Conservation (phyloP, 495 filamentous ascomycete species). For the Lasiosphaeriaceae sp. region DNA sequence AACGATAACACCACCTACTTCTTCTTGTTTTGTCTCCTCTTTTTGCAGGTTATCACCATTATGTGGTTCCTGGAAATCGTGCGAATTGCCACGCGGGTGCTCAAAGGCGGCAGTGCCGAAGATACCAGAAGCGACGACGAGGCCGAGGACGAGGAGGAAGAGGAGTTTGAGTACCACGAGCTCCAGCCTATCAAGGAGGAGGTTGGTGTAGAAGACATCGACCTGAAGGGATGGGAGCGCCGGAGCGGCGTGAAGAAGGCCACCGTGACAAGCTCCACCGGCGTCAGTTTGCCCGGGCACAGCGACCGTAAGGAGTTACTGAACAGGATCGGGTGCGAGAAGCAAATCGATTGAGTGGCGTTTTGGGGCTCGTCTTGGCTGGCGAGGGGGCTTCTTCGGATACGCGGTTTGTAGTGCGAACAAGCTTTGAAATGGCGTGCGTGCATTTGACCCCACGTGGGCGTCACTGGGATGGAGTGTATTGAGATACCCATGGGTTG, state of each 20-base stretch:
- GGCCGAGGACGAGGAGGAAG: constrained; percentile 35
- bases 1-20: constrained; percentile 60
- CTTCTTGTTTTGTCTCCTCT: constrained; percentile 66
- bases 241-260: too few relatives aligned
- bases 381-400: neutral
- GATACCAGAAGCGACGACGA: constrained; percentile 82
- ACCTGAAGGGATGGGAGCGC: constrained; percentile 40
- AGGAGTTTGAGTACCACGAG: constrained; percentile 40
- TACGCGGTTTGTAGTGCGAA: too few relatives aligned
- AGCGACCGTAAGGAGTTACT: constrained; percentile 64
- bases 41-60: constrained; percentile 69
- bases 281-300: constrained; percentile 56
- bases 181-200: constrained; percentile 51
- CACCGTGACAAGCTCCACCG: constrained; percentile 30
- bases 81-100: constrained; percentile 66
- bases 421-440: too few relatives aligned
- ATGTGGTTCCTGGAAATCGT: constrained; percentile 86
- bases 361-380: too few relatives aligned
- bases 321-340: constrained; percentile 66
- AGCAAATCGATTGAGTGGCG: constrained; percentile 35
- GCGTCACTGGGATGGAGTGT: too few relatives aligned
- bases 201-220: constrained; percentile 55
- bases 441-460: too few relatives aligned
- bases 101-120: constrained; percentile 69
- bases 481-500: too few relatives aligned